Percentiles rank a stretch among this genome's conserved stretches.
phyloP scores from a whole-genome alignment of 1,284 basidiomycete genomes.

The Rhodotorula mucilaginosa region DNA sequence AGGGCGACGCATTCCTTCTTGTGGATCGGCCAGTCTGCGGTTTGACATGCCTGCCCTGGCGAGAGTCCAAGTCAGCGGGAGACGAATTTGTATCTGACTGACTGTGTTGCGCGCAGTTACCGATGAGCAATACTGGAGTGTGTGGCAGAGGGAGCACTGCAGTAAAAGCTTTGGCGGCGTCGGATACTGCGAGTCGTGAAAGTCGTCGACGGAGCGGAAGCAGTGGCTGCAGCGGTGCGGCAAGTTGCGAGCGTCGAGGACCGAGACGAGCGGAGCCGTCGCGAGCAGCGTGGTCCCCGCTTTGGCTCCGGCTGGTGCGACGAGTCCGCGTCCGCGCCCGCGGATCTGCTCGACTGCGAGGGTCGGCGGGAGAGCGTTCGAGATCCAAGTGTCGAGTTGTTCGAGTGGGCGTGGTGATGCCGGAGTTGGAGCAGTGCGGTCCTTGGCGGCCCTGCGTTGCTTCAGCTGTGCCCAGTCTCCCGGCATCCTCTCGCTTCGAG shows the following conservation, averaged over 20 bases:
- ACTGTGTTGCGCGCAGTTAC: slow-evolving; percentile 43
- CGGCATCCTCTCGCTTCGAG: background rate
- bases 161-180: background rate
- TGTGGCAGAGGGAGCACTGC: slow-evolving; percentile 65
- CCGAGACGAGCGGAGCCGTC: slow-evolving; percentile 61
- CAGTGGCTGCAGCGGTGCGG: slow-evolving; percentile 68
- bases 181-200: background rate
- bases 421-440: background rate
- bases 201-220: slow-evolving; percentile 49
- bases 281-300: slow-evolving; percentile 63
- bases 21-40: slow-evolving; percentile 70
- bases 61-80: background rate
- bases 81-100: too few relatives aligned
- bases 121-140: slow-evolving; percentile 67
- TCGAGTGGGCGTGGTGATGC: too few relatives aligned
- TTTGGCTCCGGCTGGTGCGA: background rate
- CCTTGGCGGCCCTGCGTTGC: background rate
- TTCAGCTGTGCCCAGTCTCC: slow-evolving; percentile 5
- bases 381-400: too few relatives aligned
- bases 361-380: slow-evolving; percentile 15
- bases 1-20: slow-evolving; percentile 73
- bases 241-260: slow-evolving; percentile 65
- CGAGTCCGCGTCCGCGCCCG: slow-evolving; percentile 16
- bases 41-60: slow-evolving; percentile 65
- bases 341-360: slow-evolving; percentile 14